These are phyloP conservation scores for Rhinocladiella similis DNA, from an alignment of 2,329 filamentous ascomycete genomes.

Conservation along the genomic window DNA sequence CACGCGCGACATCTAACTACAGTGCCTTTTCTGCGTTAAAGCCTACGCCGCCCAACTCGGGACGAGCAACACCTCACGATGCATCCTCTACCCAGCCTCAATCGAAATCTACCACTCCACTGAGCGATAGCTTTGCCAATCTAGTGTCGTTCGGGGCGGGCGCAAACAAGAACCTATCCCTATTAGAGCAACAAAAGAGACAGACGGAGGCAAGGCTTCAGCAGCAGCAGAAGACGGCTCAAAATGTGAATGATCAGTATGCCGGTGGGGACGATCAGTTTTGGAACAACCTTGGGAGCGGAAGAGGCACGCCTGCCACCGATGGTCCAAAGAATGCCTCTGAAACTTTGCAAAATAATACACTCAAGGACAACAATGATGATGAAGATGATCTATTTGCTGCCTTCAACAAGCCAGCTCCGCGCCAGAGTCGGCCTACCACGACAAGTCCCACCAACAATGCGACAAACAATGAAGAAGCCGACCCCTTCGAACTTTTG, in stretches of 20 bases:
- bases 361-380: slow-evolving; percentile 30
- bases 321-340: slow-evolving; percentile 8
- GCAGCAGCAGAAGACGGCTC: slow-evolving; percentile 71
- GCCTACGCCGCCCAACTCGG: slow-evolving; percentile 41
- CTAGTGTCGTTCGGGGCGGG: slow-evolving; percentile 59
- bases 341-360: slow-evolving; percentile 4
- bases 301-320: slow-evolving; percentile 45
- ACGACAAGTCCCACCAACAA: slow-evolving; percentile 21
- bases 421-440: slow-evolving; percentile 33
- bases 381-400: slow-evolving; percentile 62
- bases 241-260: slow-evolving; percentile 72
- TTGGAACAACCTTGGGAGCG: slow-evolving; percentile 70
- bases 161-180: slow-evolving; percentile 66
- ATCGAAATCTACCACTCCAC: slow-evolving; percentile 42
- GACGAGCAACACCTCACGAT: slow-evolving; percentile 45
- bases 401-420: slow-evolving; percentile 53
- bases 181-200: slow-evolving; percentile 65
- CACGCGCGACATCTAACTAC: slow-evolving; percentile 38
- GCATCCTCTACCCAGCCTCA: slow-evolving; percentile 35
- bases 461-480: slow-evolving; percentile 58
- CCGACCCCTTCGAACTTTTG: slow-evolving; percentile 83
- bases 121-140: slow-evolving; percentile 60
- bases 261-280: slow-evolving; percentile 67
- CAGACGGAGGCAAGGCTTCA: slow-evolving; percentile 73
- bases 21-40: slow-evolving; percentile 38